phyloP scores from a whole-genome alignment of 805 yeast genomes.

The Wickerhamomyces bovis region DNA sequence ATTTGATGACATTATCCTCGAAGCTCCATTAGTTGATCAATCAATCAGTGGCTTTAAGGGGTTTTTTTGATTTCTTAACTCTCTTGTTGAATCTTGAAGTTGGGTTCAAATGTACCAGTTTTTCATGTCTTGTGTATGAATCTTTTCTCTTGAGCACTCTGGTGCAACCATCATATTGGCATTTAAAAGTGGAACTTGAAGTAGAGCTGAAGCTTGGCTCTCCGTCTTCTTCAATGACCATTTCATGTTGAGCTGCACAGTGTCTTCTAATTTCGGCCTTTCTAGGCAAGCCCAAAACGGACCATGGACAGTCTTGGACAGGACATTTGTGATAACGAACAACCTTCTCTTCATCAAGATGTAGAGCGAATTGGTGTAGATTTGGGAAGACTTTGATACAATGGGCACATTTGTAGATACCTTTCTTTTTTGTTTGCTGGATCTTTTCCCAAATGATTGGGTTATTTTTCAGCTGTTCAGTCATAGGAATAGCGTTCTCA shows the following conservation, averaged over 20 bases:
- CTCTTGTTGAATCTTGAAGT: conserved; percentile 36
- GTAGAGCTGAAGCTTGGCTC: not conserved
- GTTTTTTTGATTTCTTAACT: conserved; percentile 4
- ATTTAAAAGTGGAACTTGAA: conserved; percentile 12
- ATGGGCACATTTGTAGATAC: conserved; percentile 41
- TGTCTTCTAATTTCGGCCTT: conserved; percentile 45
- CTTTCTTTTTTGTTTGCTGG: conserved; percentile 33
- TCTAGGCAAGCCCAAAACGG: conserved; percentile 42
- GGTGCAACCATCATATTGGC: conserved; percentile 34
- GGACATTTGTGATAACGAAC: conserved; percentile 41
- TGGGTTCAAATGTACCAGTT: conserved; percentile 41
- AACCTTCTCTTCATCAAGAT: conserved; percentile 36
- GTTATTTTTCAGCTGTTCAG: conserved; percentile 26
- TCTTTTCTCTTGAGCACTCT: conserved; percentile 47
- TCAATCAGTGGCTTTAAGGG: not conserved
- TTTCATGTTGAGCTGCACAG: conserved; percentile 39
- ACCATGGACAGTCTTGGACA: conserved; percentile 41
- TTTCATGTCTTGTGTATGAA: conserved; percentile 46
- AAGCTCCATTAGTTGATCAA: no score
- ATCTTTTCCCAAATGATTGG: conserved; percentile 23
- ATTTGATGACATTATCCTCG: no score
- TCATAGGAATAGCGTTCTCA: conserved; percentile 2
- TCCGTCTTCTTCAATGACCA: conserved; percentile 2
- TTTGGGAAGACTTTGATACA: conserved; percentile 36
- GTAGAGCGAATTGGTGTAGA: conserved; percentile 34